Base-by-base conservation (phyloP, 2,329 filamentous ascomycete genomes). In the Aspergillus neoniger region DNA sequence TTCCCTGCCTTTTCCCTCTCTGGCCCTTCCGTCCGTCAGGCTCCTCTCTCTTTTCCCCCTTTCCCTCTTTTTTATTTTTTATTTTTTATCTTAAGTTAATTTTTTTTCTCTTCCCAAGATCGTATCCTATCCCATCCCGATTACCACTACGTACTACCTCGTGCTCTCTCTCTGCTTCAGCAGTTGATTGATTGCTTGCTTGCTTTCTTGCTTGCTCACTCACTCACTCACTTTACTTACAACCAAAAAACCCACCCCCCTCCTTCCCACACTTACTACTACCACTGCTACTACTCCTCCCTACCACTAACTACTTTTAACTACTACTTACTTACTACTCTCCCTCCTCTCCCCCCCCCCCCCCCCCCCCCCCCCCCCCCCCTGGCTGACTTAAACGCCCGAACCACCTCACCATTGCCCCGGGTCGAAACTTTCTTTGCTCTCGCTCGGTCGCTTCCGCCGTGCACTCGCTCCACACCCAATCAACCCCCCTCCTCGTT, bases 381-480 rank as follows among this genome's bases (percentile, higher is more conserved):
- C 59, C 59, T 60, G 65, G 57, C 66, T 61, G 53, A 44, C 57
- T 63, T 57, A 52, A 57, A 63, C 50, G 49, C 59, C 63, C 59
- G 60, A 62, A 61, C 60, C 59, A 64, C 48, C 44, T 59, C 59
- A 63, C 58, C 61, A 58, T 48, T 59, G 58, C 59, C 49, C 61
- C 62, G 61, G 61, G 55, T 52, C 63, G 56, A 67, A 67, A 65
- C 66, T 63, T 65, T 66, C 59, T 59, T 58, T 61, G 32, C 61
- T 58, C 47, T 68, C 58, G 61, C 67, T 70, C 68, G 68, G 68
- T 69, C 67, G 65, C 68, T 69, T 68, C 67, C 67, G 66, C 66
- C 64, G 52, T 58, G 55, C 50, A 55, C 63, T 63, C 64, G 67
- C 64, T 70, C 69, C 67, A 70, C 66, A 66, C 57, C 68, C 65